Evolutionary conservation across 345 rosid species (phyloP), one percentile per base, ranked within the genome.

Genomic region (Lepidium sativum): DNA sequence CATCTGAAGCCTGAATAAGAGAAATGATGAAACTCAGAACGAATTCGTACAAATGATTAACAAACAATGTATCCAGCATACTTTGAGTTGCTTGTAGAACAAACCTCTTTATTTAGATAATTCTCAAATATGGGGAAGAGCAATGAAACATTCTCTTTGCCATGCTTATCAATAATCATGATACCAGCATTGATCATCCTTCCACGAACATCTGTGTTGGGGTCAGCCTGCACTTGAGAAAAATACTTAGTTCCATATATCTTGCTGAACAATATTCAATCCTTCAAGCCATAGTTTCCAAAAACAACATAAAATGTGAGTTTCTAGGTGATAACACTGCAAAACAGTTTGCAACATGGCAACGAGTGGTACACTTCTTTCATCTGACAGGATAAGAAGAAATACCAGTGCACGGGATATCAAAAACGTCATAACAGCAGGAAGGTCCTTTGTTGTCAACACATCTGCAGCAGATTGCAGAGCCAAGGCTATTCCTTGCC

Each of bases 111-210:
- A 74, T 94, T 94, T 60, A 94, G 63, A 72, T 87, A 94, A 77
- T 94, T 90, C 76, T 94, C 99, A 69, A 94, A 94, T 38, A 90
- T 94, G 12, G 97, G 97, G 80, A 94, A 94, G 58, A 94, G 60
- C 79, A 94, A 77, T 48, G 97, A 78, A 60, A 94, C 97, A 54
- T 94, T 94, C 17, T 88, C 96, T 68, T 65, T 84, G 43, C 99
- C 99, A 65, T 88, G 97, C 82, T 80, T 90, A 75, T 94, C 96
- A 65, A 94, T 88, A 68, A 94, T 85, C 86, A 90, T 62, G 60
- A 94, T 83, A 57, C 97, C 97, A 71, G 95, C 97, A 86, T 88
- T 82, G 42, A 94, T 87, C 99, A 94, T 94, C 78, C 89, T 83
- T 69, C 97, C 99, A 60, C 97, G 95, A 80, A 94, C 99, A 86